Conservation (phyloP, 2,329 filamentous ascomycete species). For the Curvularia eragrostidis region DNA sequence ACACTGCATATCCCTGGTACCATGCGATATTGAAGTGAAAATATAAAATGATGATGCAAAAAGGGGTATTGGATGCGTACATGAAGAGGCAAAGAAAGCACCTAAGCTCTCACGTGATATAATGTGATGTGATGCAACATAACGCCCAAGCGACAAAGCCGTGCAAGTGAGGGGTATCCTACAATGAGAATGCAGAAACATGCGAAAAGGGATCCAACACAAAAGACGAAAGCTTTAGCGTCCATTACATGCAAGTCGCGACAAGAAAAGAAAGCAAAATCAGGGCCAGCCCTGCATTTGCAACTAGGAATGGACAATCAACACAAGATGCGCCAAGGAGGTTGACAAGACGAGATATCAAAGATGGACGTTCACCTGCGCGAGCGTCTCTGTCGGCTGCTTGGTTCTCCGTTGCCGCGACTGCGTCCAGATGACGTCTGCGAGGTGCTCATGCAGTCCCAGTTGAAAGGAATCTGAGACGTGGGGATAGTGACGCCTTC, state of each 20-base stretch:
- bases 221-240: neutral
- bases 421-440: constrained; percentile 37
- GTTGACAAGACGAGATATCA: neutral
- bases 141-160: constrained; percentile 9
- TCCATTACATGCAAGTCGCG: neutral
- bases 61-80: constrained; percentile 5
- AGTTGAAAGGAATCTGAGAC: constrained; percentile 44
- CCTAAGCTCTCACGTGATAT: neutral
- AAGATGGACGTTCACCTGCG: constrained; percentile 27
- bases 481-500: constrained; percentile 43
- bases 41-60: neutral
- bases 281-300: neutral
- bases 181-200: neutral
- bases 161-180: constrained; percentile 14
- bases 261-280: neutral
- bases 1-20: neutral
- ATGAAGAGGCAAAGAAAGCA: neutral
- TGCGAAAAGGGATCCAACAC: neutral
- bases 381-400: constrained; percentile 33
- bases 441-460: constrained; percentile 48
- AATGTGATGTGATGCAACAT: constrained; percentile 1
- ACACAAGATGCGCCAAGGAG: neutral
- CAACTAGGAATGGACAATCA: neutral
- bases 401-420: constrained; percentile 23
- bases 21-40: neutral